These are phyloP conservation scores for Bipolaris victoriae DNA, from an alignment of 2,329 filamentous ascomycete species.

Conservation along the genomic window DNA sequence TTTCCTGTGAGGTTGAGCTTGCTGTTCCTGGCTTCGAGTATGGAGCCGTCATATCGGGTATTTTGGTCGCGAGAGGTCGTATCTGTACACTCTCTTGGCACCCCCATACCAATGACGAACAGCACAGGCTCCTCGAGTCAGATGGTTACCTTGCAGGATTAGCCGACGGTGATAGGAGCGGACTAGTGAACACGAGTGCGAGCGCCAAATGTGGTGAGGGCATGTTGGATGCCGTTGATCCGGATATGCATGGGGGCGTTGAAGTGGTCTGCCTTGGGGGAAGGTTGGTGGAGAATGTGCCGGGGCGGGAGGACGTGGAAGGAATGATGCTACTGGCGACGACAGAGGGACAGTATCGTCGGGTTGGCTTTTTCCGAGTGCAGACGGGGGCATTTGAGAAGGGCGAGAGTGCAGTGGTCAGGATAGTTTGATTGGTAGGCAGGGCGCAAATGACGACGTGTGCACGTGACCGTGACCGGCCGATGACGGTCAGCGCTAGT, in stretches of 20 bases:
- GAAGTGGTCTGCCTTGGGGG: slow-evolving; percentile 14
- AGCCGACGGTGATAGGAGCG: not conserved
- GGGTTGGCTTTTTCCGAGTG: slow-evolving; percentile 13
- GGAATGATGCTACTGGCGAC: slow-evolving; percentile 11
- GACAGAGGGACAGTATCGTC: slow-evolving; percentile 1
- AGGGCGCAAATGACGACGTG: not conserved
- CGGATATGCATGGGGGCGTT: slow-evolving; percentile 8
- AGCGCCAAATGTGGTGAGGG: slow-evolving; percentile 4
- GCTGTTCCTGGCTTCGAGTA: slow-evolving; percentile 7
- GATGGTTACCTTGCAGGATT: not conserved
- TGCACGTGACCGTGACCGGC: slow-evolving; percentile 5
- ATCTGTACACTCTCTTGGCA: not conserved
- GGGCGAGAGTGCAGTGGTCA: not conserved
- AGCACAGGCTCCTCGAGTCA: not conserved
- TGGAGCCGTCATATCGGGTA: slow-evolving; percentile 10
- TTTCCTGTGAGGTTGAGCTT: slow-evolving; percentile 9
- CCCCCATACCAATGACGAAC: not conserved
- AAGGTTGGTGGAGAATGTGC: slow-evolving; percentile 4
- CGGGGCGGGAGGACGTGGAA: slow-evolving; percentile 10
- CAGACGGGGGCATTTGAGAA: not conserved
- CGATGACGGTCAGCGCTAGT: not conserved
- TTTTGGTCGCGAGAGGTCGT: slow-evolving; percentile 6
- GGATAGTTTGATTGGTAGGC: not conserved
- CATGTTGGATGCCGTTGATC: slow-evolving; percentile 13
- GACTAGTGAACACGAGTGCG: not conserved